These are phyloP conservation scores for Hymenochaete sp. DNA, from an alignment of 1,284 basidiomycete genomes.

Conservation along the genomic window DNA sequence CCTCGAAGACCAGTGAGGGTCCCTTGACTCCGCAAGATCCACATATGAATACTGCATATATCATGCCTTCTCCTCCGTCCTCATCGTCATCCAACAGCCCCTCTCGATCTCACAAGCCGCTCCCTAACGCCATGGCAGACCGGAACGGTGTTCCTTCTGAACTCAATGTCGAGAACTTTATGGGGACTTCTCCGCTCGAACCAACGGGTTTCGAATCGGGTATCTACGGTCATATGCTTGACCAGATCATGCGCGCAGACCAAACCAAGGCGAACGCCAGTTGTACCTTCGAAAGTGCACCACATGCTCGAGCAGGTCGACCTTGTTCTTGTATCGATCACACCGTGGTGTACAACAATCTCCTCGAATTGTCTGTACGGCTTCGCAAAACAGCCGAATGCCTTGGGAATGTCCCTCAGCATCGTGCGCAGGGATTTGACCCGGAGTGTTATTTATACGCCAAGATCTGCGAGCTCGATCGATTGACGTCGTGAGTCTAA, in stretches of 20 bases:
- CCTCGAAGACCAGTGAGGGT: constrained; percentile 7
- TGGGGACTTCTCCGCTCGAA: constrained; percentile 6
- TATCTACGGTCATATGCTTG: constrained; percentile 17
- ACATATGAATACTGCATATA: constrained; percentile 8
- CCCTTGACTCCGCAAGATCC: constrained; percentile 13
- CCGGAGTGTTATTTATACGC: constrained; percentile 41
- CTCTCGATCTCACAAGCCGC: background rate
- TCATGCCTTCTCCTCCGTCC: constrained; percentile 12
- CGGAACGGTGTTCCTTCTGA: background rate
- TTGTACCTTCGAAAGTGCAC: background rate
- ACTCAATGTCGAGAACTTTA: constrained; percentile 9
- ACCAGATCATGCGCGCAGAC: constrained; percentile 17
- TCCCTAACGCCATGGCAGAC: constrained; percentile 3
- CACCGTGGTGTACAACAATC: constrained; percentile 40
- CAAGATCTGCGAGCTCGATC: constrained; percentile 47
- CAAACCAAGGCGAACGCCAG: constrained; percentile 18
- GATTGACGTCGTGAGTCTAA: constrained; percentile 47
- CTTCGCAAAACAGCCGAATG: constrained; percentile 50
- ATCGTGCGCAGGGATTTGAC: constrained; percentile 31
- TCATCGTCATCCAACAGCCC: constrained; percentile 12
- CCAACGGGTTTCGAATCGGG: constrained; percentile 12
- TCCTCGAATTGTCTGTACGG: constrained; percentile 54
- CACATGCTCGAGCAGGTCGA: background rate
- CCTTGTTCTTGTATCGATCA: constrained; percentile 56
- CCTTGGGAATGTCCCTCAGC: constrained; percentile 41